Percentiles rank a stretch among this genome's conserved stretches.
These are phyloP conservation scores for Acer campestre DNA, from an alignment of 345 rosid genomes.

Conservation along the genomic window DNA sequence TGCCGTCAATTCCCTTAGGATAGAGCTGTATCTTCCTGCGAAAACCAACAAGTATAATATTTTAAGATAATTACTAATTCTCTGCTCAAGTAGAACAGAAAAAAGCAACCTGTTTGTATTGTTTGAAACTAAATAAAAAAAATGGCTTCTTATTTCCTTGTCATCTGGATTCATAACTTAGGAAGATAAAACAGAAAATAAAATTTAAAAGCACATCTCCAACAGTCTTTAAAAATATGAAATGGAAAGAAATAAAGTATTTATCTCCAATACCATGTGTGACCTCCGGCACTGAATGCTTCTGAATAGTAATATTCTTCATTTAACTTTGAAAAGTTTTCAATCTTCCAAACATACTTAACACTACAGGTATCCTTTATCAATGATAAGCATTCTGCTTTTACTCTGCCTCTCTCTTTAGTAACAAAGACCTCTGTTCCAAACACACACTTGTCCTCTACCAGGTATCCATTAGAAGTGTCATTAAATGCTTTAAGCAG, in stretches of 20 bases:
- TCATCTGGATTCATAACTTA: too few relatives aligned
- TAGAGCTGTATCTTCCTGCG: conserved; percentile 44
- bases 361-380: conserved; percentile 10
- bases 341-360: conserved; percentile 40
- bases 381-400: conserved; percentile 38
- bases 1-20: conserved; percentile 32
- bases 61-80: neutral
- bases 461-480: conserved; percentile 37
- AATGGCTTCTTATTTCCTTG: too few relatives aligned
- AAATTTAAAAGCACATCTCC: too few relatives aligned
- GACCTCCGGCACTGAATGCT: conserved; percentile 30
- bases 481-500: conserved; percentile 24
- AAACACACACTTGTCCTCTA: conserved; percentile 39
- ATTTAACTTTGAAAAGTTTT: conserved; percentile 29
- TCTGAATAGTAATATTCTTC: conserved; percentile 19
- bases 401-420: conserved; percentile 37
- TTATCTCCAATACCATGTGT: conserved; percentile 34
- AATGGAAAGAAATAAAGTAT: neutral
- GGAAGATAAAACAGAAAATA: too few relatives aligned
- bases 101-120: too few relatives aligned
- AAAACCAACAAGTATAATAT: neutral
- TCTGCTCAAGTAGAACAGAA: neutral
- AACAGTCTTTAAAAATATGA: neutral
- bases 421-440: conserved; percentile 48
- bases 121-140: too few relatives aligned